Conservation (phyloP, 2,329 filamentous ascomycete species). For the Colletotrichum sojae region DNA sequence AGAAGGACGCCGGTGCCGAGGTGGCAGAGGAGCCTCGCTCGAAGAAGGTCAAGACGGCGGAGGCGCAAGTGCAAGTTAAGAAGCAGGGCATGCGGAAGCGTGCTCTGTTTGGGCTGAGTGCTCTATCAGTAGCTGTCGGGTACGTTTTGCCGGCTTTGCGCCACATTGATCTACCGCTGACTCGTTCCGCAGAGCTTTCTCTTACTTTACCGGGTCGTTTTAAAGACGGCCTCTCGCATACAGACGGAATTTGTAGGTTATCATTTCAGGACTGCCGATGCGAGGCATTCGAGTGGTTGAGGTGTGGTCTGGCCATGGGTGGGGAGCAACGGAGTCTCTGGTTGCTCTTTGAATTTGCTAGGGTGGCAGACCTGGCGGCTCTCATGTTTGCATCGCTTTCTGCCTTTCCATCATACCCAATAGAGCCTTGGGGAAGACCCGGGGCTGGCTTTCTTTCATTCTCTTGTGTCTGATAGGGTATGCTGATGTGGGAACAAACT, state of each 20-base stretch:
- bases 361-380: constrained; percentile 31
- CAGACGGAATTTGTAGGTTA: background rate
- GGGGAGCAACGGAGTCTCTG: constrained; percentile 24
- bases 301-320: constrained; percentile 18
- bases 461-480: constrained; percentile 31
- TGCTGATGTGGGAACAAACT: constrained; percentile 34
- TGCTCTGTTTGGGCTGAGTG: constrained; percentile 87
- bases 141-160: constrained; percentile 52
- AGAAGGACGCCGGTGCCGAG: constrained; percentile 57
- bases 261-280: constrained; percentile 7
- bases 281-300: constrained; percentile 11
- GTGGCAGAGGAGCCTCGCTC: constrained; percentile 61
- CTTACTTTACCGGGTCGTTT: constrained; percentile 67
- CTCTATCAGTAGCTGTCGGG: constrained; percentile 86
- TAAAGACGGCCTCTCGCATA: constrained; percentile 45
- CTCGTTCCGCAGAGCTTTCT: constrained; percentile 56
- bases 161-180: constrained; percentile 35
- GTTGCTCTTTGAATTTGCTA: constrained; percentile 24
- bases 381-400: constrained; percentile 34
- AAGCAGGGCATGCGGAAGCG: constrained; percentile 90
- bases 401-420: constrained; percentile 42
- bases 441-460: constrained; percentile 40
- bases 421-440: constrained; percentile 34
- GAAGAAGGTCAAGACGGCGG: constrained; percentile 86
- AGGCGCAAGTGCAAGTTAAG: constrained; percentile 73